These are phyloP conservation scores for Clohesyomyces aquaticus DNA, from an alignment of 495 filamentous ascomycete genomes.

Conservation along the genomic window DNA sequence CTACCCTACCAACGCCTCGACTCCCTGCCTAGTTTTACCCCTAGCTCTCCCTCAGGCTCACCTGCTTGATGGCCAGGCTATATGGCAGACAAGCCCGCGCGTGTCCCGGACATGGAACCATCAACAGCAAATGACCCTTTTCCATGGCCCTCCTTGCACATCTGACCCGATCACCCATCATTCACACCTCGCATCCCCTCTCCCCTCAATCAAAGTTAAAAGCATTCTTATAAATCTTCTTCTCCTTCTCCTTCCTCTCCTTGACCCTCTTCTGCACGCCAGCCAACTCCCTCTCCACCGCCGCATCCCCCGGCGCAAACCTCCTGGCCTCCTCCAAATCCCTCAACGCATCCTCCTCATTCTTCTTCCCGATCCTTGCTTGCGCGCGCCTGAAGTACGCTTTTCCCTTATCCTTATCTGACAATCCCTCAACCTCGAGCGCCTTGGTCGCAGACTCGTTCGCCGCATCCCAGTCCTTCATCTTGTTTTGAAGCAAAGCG, in stretches of 20 bases:
- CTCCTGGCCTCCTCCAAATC: conserved; percentile 77
- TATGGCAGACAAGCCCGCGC: too few relatives aligned
- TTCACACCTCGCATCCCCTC: background rate
- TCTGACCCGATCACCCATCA: background rate
- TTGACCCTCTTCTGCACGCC: conserved; percentile 74
- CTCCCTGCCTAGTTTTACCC: too few relatives aligned
- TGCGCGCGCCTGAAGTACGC: conserved; percentile 80
- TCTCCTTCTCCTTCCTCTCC: conserved; percentile 80
- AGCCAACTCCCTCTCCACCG: conserved; percentile 72
- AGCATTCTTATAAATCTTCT: conserved; percentile 85
- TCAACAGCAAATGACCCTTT: too few relatives aligned
- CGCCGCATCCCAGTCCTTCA: conserved; percentile 69
- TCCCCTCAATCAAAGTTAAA: conserved; percentile 58
- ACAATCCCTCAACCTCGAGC: conserved; percentile 65
- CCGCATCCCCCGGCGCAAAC: conserved; percentile 75
- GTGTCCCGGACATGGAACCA: too few relatives aligned
- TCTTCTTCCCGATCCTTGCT: conserved; percentile 73
- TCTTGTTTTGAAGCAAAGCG: conserved; percentile 79
- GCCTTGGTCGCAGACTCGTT: conserved; percentile 69
- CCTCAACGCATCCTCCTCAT: conserved; percentile 80
- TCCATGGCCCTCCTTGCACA: too few relatives aligned
- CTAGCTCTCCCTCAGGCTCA: too few relatives aligned
- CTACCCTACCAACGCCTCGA: too few relatives aligned
- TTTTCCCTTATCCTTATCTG: conserved; percentile 83
- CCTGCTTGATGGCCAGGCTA: too few relatives aligned